Base-by-base conservation (phyloP, 805 yeast species). In the Kodamaea kaohsiungensis region DNA sequence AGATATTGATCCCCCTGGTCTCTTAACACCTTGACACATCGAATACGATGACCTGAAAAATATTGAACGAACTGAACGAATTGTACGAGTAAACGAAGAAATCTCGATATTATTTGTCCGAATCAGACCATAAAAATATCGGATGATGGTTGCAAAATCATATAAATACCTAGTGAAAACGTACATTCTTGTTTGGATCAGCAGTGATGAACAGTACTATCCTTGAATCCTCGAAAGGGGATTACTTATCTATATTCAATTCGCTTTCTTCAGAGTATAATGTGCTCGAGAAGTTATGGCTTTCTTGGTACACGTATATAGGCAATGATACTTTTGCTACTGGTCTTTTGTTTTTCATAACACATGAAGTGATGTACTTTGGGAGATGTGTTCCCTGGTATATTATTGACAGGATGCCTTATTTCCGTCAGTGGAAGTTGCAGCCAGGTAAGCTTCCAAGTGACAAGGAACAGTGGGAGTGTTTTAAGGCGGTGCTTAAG, bases 351-450 rank as follows among this genome's bases (percentile, higher is more conserved):
- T 80, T 82, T 65, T 82, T 82, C 62, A 59, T 75, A n/a, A 72
- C 78, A 15, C 87, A 82, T 60, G 87, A 82, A 59, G 12, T 81
- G n/a, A 76, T 78, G 67, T 82, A 82, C 62, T 82, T 82, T 60
- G 85, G 84, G 13, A 73, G 87, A 65, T 82, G 84, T 62, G 55
- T 82, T 5, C 87, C 87, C 9, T 82, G 86, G 86, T 78, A 71
- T 59, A 71, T 82, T 13, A 78, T 82, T 51, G 86, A 80, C 58
- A 73, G 74, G 56, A 80, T 79, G 15, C 82, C 84, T 5, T 81
- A 70, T 61, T 82, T 82, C 68, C 69, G 74, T 56, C 72, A 68
- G 60, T 82, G 77, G 75, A 82, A 82, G 64, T 79, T 82, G 53
- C 87, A 82, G 63, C 83, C 80, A 7, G 67, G 74, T 16, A 79